phyloP scores from a whole-genome alignment of 202 grass and related monocot genomes.

The Carex sylvatica region DNA sequence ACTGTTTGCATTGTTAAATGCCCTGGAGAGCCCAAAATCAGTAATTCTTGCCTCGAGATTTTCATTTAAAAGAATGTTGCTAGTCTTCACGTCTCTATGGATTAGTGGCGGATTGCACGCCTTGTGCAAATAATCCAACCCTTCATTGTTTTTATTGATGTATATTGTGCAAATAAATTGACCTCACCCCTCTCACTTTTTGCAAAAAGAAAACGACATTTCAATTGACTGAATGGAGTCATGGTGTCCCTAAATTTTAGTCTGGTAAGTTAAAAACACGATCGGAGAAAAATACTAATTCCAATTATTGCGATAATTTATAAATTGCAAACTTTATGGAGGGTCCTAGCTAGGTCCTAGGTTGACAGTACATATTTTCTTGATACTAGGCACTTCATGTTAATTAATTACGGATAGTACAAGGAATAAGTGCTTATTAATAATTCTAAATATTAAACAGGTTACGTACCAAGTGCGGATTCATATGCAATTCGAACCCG shows the following conservation, averaged over 20 bases:
- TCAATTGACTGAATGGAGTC: not conserved
- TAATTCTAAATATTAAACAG: not conserved
- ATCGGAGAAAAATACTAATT: not conserved
- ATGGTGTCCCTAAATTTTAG: not conserved
- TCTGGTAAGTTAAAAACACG: not conserved
- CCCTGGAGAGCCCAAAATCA: constrained; percentile 36
- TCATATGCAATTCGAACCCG: constrained; percentile 36
- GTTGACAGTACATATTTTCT: not conserved
- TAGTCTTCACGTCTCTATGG: constrained; percentile 41
- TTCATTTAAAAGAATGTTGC: constrained; percentile 41
- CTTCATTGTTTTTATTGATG: not conserved
- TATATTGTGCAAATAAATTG: too few relatives aligned
- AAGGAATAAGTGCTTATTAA: not conserved
- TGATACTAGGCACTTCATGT: not conserved
- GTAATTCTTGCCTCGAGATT: constrained; percentile 43
- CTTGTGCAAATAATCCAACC: constrained; percentile 24
- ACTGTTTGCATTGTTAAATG: constrained; percentile 17
- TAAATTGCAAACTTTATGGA: not conserved
- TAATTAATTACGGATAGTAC: not conserved
- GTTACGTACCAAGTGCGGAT: constrained; percentile 33
- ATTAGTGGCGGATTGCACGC: constrained; percentile 22
- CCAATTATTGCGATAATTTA: not conserved
- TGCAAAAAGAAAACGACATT: too few relatives aligned
- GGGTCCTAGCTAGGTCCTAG: too few relatives aligned
- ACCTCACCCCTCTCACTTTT: too few relatives aligned